Evolutionary conservation across 805 yeast genomes (phyloP).

Genomic region (Barnettozyma botsteinii): DNA sequence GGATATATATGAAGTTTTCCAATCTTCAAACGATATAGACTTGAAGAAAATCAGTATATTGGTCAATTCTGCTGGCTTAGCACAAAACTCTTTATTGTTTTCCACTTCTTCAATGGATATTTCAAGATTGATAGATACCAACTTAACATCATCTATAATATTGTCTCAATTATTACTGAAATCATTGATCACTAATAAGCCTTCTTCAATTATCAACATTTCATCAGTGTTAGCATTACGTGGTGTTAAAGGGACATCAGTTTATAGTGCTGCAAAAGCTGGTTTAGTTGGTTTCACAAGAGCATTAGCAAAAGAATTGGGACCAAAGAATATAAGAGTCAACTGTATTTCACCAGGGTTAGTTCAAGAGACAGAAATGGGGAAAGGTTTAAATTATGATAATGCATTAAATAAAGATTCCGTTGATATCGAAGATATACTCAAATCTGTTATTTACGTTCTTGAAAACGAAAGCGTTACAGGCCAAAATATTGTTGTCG

Average conservation of each 20-base stretch:
- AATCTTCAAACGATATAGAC: slow-evolving; percentile 3
- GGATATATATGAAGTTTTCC: slow-evolving; percentile 7
- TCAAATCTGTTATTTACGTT: slow-evolving; percentile 19
- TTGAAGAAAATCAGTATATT: slow-evolving; percentile 22
- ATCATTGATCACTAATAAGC: slow-evolving; percentile 40
- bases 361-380: slow-evolving; percentile 60
- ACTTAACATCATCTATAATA: slow-evolving; percentile 56
- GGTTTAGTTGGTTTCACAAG: slow-evolving; percentile 61
- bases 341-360: slow-evolving; percentile 68
- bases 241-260: slow-evolving; percentile 50
- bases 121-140: slow-evolving; percentile 42
- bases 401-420: slow-evolving; percentile 16
- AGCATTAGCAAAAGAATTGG: slow-evolving; percentile 55
- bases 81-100: slow-evolving; percentile 49
- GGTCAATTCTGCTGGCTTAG: slow-evolving; percentile 49
- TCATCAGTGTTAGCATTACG: slow-evolving; percentile 57
- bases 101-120: slow-evolving; percentile 38
- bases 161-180: slow-evolving; percentile 47
- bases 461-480: slow-evolving; percentile 24
- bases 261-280: slow-evolving; percentile 66
- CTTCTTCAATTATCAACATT: slow-evolving; percentile 47
- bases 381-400: slow-evolving; percentile 14
- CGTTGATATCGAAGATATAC: slow-evolving; percentile 21
- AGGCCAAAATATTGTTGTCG: slow-evolving; percentile 28
- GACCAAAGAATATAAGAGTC: slow-evolving; percentile 46